Evolutionary conservation across 768 basidiomycete genomes (phyloP).

Genomic region (Boletales sp.): DNA sequence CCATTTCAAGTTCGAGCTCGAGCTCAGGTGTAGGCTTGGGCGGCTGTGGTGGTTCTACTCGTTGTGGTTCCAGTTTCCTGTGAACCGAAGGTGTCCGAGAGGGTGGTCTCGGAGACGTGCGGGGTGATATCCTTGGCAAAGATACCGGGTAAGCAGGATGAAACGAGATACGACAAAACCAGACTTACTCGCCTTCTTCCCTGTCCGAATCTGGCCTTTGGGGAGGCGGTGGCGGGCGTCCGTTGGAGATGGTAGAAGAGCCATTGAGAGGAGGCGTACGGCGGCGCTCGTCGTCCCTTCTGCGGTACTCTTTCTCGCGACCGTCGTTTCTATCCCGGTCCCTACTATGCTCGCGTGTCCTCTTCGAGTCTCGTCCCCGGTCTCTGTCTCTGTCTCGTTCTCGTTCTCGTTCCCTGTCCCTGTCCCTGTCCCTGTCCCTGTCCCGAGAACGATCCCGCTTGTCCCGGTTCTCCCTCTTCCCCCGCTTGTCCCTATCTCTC

Average conservation of each 20-base stretch:
- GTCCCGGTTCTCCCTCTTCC: slow-evolving; percentile 37
- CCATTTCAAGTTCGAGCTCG: slow-evolving; percentile 53
- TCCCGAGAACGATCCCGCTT: slow-evolving; percentile 36
- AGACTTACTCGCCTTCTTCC: slow-evolving; percentile 94
- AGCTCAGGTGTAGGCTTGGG: slow-evolving; percentile 31
- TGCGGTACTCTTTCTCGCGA: slow-evolving; percentile 24
- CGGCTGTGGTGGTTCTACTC: slow-evolving; percentile 12
- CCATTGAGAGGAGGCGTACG: slow-evolving; percentile 7
- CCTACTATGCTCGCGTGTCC: slow-evolving; percentile 25
- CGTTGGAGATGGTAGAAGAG: slow-evolving; percentile 14
- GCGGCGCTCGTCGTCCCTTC: slow-evolving; percentile 31
- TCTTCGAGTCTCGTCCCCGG: slow-evolving; percentile 36
- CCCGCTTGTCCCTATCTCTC: slow-evolving; percentile 7
- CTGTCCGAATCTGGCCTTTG: slow-evolving; percentile 53
- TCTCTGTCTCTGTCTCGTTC: slow-evolving; percentile 35
- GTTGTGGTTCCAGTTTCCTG: slow-evolving; percentile 11
- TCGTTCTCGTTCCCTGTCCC: slow-evolving; percentile 29
- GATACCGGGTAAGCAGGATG: slow-evolving; percentile 8
- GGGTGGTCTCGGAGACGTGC: slow-evolving; percentile 28
- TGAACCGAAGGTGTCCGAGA: slow-evolving; percentile 26
- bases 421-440: slow-evolving; percentile 29
- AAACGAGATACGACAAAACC: slow-evolving; percentile 1
- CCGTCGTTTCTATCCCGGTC: slow-evolving; percentile 29
- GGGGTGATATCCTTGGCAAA: slow-evolving; percentile 61
- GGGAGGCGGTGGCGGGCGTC: slow-evolving; percentile 14